Evolutionary conservation across 768 basidiomycete species (phyloP).

Genomic region (Saitozyma sp.): DNA sequence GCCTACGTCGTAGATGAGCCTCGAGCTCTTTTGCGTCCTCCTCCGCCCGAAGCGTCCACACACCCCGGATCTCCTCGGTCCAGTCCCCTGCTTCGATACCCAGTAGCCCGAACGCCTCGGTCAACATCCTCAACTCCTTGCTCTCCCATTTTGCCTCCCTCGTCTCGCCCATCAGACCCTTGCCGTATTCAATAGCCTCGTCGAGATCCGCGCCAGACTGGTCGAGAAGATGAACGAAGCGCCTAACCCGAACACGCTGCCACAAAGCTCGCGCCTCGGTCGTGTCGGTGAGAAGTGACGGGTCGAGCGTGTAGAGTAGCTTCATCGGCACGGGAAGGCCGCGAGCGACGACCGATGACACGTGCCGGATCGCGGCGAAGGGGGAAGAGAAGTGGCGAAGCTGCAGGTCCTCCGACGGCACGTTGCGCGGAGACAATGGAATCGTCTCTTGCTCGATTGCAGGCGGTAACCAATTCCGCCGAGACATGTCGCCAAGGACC

Average conservation of each 20-base stretch:
- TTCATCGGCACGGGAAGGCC: no score
- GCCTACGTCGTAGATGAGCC: not conserved
- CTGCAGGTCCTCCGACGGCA: no score
- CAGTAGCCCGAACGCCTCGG: conserved; percentile 4
- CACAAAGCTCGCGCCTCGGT: not conserved
- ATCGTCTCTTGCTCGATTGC: no score
- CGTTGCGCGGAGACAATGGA: no score
- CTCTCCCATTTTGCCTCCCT: conserved; percentile 5
- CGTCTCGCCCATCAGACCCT: not conserved
- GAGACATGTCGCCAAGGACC: no score
- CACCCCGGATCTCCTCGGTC: not conserved
- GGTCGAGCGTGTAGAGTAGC: not conserved
- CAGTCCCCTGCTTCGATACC: not conserved
- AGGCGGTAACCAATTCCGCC: no score
- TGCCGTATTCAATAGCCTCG: conserved; percentile 1
- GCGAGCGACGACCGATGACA: no score
- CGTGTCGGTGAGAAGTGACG: no score
- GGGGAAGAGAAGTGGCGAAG: no score
- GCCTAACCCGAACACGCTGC: not conserved
- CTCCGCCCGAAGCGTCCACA: not conserved
- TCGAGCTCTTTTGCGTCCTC: conserved; percentile 1
- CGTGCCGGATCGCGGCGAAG: no score
- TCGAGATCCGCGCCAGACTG: not conserved
- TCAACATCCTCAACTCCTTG: not conserved
- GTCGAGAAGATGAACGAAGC: not conserved